Evolutionary conservation across 2,329 filamentous ascomycete species (phyloP).

Genomic region (Trichoderma sp.): DNA sequence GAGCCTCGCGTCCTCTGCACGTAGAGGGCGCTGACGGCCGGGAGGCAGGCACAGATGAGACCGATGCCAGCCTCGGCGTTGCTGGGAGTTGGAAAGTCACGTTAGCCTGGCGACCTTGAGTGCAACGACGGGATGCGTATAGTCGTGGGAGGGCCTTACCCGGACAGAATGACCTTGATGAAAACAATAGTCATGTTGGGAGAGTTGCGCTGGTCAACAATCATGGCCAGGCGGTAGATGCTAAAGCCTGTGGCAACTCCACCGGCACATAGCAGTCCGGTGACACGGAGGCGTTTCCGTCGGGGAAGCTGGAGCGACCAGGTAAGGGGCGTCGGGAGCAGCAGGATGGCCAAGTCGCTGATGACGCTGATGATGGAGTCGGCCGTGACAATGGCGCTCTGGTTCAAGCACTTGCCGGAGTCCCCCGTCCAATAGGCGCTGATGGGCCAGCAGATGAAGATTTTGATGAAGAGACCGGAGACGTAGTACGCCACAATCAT

Average conservation of each 20-base stretch:
- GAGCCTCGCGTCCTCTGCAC: constrained; percentile 31
- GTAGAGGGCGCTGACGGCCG: constrained; percentile 35
- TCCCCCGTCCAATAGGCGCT: constrained; percentile 44
- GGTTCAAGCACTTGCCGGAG: constrained; percentile 41
- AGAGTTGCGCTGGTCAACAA: constrained; percentile 34
- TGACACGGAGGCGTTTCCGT: constrained; percentile 38
- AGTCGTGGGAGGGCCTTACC: constrained; percentile 28
- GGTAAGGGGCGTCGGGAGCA: constrained; percentile 39
- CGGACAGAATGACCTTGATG: constrained; percentile 35
- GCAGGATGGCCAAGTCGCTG: constrained; percentile 39
- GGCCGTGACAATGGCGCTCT: constrained; percentile 38
- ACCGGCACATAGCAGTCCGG: constrained; percentile 38
- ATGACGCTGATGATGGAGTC: constrained; percentile 40
- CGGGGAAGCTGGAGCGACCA: constrained; percentile 39
- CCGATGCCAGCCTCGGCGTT: constrained; percentile 41
- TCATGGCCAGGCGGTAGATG: constrained; percentile 37
- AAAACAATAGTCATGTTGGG: constrained; percentile 37
- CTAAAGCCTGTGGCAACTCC: constrained; percentile 40
- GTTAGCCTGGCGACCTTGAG: neutral
- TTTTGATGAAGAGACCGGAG: constrained; percentile 46
- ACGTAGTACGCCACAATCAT: constrained; percentile 46
- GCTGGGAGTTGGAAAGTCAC: constrained; percentile 10
- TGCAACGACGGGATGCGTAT: neutral
- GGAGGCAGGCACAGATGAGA: constrained; percentile 40
- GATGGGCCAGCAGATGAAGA: constrained; percentile 47